These are phyloP conservation scores for Diutina scorzettiae DNA, from an alignment of 1,139 yeast species.

Conservation along the genomic window DNA sequence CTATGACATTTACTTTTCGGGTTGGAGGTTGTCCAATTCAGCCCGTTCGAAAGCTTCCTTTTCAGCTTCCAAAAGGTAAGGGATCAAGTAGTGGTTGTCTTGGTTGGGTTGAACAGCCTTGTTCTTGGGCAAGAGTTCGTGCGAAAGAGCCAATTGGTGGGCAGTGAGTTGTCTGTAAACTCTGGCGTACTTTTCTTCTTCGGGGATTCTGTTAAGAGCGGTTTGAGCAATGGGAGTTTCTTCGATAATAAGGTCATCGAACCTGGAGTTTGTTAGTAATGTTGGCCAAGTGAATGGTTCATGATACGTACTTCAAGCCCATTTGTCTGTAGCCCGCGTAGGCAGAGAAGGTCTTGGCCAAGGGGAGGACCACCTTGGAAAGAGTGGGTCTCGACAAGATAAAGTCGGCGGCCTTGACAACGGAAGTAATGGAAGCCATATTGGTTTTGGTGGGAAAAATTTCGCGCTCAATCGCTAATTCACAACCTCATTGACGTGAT, in stretches of 20 bases:
- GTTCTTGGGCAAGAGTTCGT: constrained; percentile 71
- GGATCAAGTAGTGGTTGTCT: constrained; percentile 76
- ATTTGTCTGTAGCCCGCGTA: constrained; percentile 86
- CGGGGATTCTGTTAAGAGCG: constrained; percentile 81
- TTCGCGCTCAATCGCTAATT: neutral
- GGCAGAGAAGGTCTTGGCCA: constrained; percentile 60
- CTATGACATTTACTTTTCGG: constrained; percentile 13
- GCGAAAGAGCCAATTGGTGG: constrained; percentile 75
- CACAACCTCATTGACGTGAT: too few species aligned
- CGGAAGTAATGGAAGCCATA: constrained; percentile 71
- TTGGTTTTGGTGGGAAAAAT: neutral
- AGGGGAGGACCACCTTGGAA: constrained; percentile 65
- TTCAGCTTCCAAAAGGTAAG: constrained; percentile 88
- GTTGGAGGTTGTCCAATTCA: constrained; percentile 70
- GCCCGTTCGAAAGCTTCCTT: constrained; percentile 82
- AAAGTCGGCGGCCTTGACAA: constrained; percentile 72
- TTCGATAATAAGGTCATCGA: constrained; percentile 79
- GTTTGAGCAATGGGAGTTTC: constrained; percentile 81
- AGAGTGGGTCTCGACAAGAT: constrained; percentile 73
- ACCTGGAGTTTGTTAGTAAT: constrained; percentile 24
- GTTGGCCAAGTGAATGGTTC: neutral
- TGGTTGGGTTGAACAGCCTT: constrained; percentile 74
- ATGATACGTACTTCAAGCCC: constrained; percentile 54
- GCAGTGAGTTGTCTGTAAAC: constrained; percentile 87
- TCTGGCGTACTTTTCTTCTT: constrained; percentile 76